A percentile compares a stretch with the other conserved stretches of the same genome.
These are phyloP conservation scores for Apiotrichum brassicae DNA, from an alignment of 1,284 basidiomycete genomes.

Conservation along the genomic window DNA sequence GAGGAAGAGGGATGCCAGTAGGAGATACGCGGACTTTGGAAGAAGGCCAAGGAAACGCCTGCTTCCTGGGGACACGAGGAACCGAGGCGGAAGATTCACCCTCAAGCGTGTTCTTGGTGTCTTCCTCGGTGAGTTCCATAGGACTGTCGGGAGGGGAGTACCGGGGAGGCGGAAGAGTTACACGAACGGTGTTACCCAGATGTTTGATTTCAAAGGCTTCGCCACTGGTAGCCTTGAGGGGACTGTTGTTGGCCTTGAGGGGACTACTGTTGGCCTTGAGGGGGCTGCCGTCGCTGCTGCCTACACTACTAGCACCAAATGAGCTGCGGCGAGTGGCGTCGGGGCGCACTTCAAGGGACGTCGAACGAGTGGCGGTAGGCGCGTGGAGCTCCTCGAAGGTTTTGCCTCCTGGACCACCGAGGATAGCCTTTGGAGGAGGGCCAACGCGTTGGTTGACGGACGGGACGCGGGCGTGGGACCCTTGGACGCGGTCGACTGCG, in stretches of 20 bases:
- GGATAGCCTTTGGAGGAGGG: conserved; percentile 36
- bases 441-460: conserved; percentile 14
- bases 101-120: no score
- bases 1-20: conserved; percentile 9
- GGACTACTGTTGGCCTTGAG: neutral
- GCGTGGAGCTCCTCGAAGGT: conserved; percentile 33
- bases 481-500: neutral
- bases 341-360: conserved; percentile 2
- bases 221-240: neutral
- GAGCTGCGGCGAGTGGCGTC: neutral
- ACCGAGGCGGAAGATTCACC: no score
- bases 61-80: conserved; percentile 3
- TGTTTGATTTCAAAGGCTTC: conserved; percentile 11
- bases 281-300: conserved; percentile 2
- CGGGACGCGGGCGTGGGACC: neutral
- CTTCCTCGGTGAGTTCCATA: neutral
- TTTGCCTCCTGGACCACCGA: conserved; percentile 37
- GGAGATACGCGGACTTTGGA: conserved; percentile 2
- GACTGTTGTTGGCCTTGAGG: no score
- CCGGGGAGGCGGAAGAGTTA: conserved; percentile 19
- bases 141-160: conserved; percentile 27
- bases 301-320: neutral
- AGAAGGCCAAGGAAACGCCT: conserved; percentile 14
- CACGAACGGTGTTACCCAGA: conserved; percentile 18
- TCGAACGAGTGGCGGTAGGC: neutral